Conservation (phyloP, 2,329 filamentous ascomycete species). For the Microcera coccophila region DNA sequence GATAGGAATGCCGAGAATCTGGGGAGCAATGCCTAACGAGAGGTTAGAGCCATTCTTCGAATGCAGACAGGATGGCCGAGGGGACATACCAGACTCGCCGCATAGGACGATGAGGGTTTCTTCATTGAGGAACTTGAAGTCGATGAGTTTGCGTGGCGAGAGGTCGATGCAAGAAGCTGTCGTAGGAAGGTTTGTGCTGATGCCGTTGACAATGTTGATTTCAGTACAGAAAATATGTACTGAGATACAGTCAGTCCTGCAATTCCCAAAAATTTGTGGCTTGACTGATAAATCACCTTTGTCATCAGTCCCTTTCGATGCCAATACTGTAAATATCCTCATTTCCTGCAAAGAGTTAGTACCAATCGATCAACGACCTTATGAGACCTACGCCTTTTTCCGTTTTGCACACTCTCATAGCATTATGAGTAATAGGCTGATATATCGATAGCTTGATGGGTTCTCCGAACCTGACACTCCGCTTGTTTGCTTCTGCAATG, state of each 20-base stretch:
- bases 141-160: slow-evolving; percentile 45
- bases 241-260: slow-evolving; percentile 22
- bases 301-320: slow-evolving; percentile 34
- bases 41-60: too few relatives aligned
- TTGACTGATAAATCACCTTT: slow-evolving; percentile 32
- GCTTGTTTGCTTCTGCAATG: slow-evolving; percentile 65
- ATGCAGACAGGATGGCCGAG: background rate
- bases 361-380: background rate
- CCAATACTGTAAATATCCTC: slow-evolving; percentile 40
- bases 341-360: slow-evolving; percentile 30
- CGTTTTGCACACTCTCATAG: slow-evolving; percentile 52
- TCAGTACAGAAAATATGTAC: slow-evolving; percentile 56
- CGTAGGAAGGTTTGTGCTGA: slow-evolving; percentile 46
- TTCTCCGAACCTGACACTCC: slow-evolving; percentile 64
- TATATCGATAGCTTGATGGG: slow-evolving; percentile 45
- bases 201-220: slow-evolving; percentile 54
- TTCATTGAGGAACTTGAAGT: slow-evolving; percentile 66
- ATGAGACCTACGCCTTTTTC: slow-evolving; percentile 32
- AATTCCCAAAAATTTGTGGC: background rate
- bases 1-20: slow-evolving; percentile 36
- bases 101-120: slow-evolving; percentile 57
- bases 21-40: slow-evolving; percentile 22
- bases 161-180: slow-evolving; percentile 41
- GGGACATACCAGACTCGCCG: slow-evolving; percentile 36
- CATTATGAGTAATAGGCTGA: slow-evolving; percentile 46